These are phyloP conservation scores for Fusarium siculi DNA, from an alignment of 2,329 filamentous ascomycete genomes.

Conservation along the genomic window DNA sequence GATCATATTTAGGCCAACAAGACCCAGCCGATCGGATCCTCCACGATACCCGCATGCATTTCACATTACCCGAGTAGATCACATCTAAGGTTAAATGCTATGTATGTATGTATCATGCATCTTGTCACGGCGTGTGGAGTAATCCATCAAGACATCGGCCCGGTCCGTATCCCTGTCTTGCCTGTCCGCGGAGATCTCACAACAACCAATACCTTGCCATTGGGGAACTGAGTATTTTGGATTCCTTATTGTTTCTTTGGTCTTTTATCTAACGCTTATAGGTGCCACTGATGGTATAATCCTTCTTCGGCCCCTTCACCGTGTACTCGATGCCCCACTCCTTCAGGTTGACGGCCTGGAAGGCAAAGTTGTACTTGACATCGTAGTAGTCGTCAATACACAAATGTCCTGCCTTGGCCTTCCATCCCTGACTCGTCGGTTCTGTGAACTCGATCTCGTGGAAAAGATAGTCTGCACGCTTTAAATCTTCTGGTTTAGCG, in stretches of 20 bases:
- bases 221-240: background rate
- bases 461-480: constrained; percentile 77
- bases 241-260: background rate
- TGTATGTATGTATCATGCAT: background rate
- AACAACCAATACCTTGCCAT: background rate
- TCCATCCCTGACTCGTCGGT: constrained; percentile 61
- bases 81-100: background rate
- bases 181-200: background rate
- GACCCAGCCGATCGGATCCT: background rate
- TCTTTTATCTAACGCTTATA: constrained; percentile 56
- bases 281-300: constrained; percentile 70
- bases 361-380: constrained; percentile 74
- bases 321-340: constrained; percentile 71
- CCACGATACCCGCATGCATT: constrained; percentile 8
- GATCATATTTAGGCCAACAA: background rate
- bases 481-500: constrained; percentile 69
- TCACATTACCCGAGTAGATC: constrained; percentile 1
- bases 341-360: constrained; percentile 65
- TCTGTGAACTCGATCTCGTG: constrained; percentile 73
- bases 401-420: constrained; percentile 73
- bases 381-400: constrained; percentile 79
- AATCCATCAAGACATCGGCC: background rate
- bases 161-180: background rate
- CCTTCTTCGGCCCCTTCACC: constrained; percentile 78
- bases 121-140: constrained; percentile 1